Base-by-base conservation (phyloP, 306 rosid species). In the Casuarina cunninghamiana region DNA sequence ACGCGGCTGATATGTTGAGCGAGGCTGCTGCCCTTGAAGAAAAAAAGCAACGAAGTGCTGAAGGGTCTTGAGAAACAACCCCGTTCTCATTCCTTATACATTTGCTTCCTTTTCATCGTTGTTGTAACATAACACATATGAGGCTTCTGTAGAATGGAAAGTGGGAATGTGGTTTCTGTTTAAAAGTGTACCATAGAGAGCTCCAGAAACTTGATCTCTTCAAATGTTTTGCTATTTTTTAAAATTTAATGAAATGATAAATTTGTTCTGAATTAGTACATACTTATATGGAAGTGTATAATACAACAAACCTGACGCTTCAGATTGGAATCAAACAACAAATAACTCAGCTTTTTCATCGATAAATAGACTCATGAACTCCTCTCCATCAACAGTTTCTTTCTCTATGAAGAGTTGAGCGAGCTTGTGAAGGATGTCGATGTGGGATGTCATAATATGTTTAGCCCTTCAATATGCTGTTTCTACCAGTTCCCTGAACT, bases 351-450 rank as follows among this genome's bases (percentile, higher is more conserved):
- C 97, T 80, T 93, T 88, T 75, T 93, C 97, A 65, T 93, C 98
- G n/a, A 93, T 93, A 79, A 93, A 96, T 67, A 90, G 91, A 75
- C 99, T 91, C 97, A 85, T 90, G 88, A 93, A 91, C 82, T 93
- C 98, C 86, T 96, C 98, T 53, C 97, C 97, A 74, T 96, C 99
- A 19, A 96, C 97, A 12, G 96, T 87, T 85, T 96, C 99, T 84
- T 95, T 95, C 84, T 95, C 99, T 3, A 91, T 88, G 77, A 93
- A 97, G 71, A 93, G 92, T 71, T 88, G 91, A 9, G 96, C 96
- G 46, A 96, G 93, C 85, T 93, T 93, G 94, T 96, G 97, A 77
- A 96, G 99, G 75, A 96, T 93, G 79, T 93, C 99, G 44, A 81
- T 83, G 90, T 96, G 99, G 83, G 98, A 90, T 6, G 89, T 87